Base-by-base conservation (phyloP, 345 rosid genomes). In the Reutealis trisperma region DNA sequence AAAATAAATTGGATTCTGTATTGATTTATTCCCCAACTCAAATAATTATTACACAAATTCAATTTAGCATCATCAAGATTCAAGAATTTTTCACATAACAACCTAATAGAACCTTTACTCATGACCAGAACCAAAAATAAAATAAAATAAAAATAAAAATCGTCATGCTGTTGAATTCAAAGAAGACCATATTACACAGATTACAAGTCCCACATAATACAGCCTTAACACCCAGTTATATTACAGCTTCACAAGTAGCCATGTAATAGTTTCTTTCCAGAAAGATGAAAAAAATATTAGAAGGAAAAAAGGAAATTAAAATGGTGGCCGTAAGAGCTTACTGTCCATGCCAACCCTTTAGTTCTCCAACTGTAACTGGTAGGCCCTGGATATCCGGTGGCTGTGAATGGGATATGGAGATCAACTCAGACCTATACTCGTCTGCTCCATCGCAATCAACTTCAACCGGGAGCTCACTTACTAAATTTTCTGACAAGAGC, bases 391-490 rank as follows among this genome's bases (percentile, higher is more conserved):
- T n/a, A 51, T 71, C 70, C 1, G 68, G 75, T 62, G 80, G 79
- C 49, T 32, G 65, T 18, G 27, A 42, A 58, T 73, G 11, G 8
- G 85, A 83, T 44, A 76, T 83, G 12, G 80, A 49, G 27, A 83
- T 79, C 77, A 83, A 75, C 66, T 79, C 80, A 30, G 75, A 73
- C 78, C 79, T 71, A 65, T 51, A 76, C 75, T 79, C 72, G 37
- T 79, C 85, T 61, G 68, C 79, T 71, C n/a, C 82, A 60, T 79
- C 82, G 62, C 6, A n/a, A 65, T 75, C 73, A 57, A 16, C 66
- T 13, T 65, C 49, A 62, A 42, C 45, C 5, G 6, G 6, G 8
- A 13, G 27, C 14, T 57, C 71, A 24, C 74, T 41, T 32, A 63
- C 71, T 15, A 27, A 30, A 49, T 45, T 75, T 25, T 67, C 74